phyloP scores from a whole-genome alignment of 75 land plant genomes.

The Azolla pinnata region DNA sequence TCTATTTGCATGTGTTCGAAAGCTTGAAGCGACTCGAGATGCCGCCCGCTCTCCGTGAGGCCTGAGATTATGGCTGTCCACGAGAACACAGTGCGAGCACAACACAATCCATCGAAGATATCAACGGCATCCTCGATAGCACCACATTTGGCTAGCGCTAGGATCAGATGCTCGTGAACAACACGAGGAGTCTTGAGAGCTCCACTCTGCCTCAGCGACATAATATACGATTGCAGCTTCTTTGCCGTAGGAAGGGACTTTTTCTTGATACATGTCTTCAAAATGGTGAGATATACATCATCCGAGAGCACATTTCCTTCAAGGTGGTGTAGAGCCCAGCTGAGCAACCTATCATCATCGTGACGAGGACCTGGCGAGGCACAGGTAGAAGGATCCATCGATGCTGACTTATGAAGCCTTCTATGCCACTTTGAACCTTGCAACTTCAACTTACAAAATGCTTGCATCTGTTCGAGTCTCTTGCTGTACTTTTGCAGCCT shows the following conservation, averaged over 20 bases:
- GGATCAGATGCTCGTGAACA: conserved; percentile 49
- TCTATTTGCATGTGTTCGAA: conserved; percentile 30
- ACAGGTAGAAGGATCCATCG: too few species aligned
- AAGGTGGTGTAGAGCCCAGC: too few species aligned
- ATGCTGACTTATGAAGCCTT: too few species aligned
- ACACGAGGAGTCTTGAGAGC: background rate
- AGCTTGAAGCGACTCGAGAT: conserved; percentile 39
- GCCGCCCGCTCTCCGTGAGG: conserved; percentile 26
- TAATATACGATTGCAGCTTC: background rate
- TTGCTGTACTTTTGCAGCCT: too few species aligned
- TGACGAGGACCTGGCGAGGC: too few species aligned
- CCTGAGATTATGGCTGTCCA: conserved; percentile 75
- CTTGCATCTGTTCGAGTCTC: too few species aligned
- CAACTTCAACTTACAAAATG: too few species aligned
- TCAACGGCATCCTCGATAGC: conserved; percentile 35
- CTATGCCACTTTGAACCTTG: too few species aligned
- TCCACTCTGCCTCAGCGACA: background rate
- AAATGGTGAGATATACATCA: background rate
- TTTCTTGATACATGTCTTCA: background rate
- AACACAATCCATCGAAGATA: conserved; percentile 29
- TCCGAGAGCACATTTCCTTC: too few species aligned
- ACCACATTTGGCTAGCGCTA: conserved; percentile 52
- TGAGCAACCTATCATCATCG: too few species aligned
- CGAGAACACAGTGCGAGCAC: conserved; percentile 22
- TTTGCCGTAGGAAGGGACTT: background rate